Conservation (phyloP, 768 basidiomycete species). For the Flagelloscypha sp. region DNA sequence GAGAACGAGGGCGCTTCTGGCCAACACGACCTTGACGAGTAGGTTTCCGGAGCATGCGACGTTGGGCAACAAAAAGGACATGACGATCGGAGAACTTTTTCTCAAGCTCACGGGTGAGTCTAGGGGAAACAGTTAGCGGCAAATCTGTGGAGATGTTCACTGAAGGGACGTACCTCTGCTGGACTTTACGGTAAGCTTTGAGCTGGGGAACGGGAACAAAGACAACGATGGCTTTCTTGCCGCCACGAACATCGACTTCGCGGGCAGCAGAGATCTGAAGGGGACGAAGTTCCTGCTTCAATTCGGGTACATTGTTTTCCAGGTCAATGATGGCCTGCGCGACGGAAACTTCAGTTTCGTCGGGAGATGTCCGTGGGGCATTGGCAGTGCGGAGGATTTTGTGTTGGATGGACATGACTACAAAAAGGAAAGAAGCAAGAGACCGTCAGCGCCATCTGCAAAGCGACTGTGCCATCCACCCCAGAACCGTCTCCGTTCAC, state of each 20-base stretch:
- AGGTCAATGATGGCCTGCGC: slow-evolving; percentile 96
- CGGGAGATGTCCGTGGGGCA: slow-evolving; percentile 81
- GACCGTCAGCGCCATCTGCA: too few species aligned
- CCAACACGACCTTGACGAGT: slow-evolving; percentile 86
- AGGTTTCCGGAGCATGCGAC: slow-evolving; percentile 96
- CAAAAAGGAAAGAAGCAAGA: too few species aligned
- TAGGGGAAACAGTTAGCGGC: slow-evolving; percentile 23
- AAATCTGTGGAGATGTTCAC: slow-evolving; percentile 8
- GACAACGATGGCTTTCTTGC: slow-evolving; percentile 98
- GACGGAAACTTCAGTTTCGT: slow-evolving; percentile 85
- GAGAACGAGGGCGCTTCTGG: slow-evolving; percentile 95
- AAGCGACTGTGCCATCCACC: too few species aligned
- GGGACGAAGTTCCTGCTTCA: slow-evolving; percentile 91
- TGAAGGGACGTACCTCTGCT: slow-evolving; percentile 63
- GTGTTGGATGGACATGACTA: slow-evolving; percentile 74
- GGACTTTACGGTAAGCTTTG: slow-evolving; percentile 98
- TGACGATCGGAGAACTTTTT: slow-evolving; percentile 99
- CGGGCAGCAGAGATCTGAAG: slow-evolving; percentile 98
- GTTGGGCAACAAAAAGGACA: slow-evolving; percentile 97
- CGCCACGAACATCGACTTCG: slow-evolving; percentile 97
- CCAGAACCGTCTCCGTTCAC: too few species aligned
- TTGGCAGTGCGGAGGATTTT: slow-evolving; percentile 97
- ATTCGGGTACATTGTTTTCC: slow-evolving; percentile 96
- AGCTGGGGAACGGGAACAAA: slow-evolving; percentile 96
- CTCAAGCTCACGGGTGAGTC: slow-evolving; percentile 97